Percentiles rank a stretch among this genome's conserved stretches.
Evolutionary conservation across 306 rosid genomes (phyloP).

Genomic region (Cicer pinnatifidum): DNA sequence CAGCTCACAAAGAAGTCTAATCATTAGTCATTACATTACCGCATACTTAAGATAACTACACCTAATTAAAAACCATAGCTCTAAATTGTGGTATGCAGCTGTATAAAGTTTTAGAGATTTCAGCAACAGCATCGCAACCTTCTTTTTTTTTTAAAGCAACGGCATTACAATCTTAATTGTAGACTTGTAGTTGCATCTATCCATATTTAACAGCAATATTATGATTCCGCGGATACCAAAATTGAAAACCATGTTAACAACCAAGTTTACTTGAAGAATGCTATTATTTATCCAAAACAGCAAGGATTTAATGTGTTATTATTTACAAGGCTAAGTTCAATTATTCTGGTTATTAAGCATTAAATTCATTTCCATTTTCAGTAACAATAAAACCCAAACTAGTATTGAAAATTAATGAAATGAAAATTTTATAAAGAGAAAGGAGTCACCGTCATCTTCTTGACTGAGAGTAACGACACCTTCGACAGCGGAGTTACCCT

Average conservation of each 20-base stretch:
- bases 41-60: neutral
- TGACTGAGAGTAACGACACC: conserved; percentile 77
- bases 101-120: no score
- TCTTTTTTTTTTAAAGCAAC: no score
- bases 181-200: no score
- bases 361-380: conserved; percentile 7
- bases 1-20: conserved; percentile 30
- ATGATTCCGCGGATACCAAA: no score
- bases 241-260: no score
- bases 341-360: neutral
- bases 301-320: neutral
- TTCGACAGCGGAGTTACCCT: conserved; percentile 73
- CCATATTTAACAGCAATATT: no score
- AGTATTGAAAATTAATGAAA: neutral
- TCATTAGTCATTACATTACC: conserved; percentile 2
- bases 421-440: neutral
- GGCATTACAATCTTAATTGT: no score
- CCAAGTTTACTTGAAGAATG: neutral
- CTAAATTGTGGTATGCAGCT: no score
- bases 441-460: conserved; percentile 55
- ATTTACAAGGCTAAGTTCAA: neutral
- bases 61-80: neutral
- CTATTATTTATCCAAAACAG: neutral
- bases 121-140: no score
- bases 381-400: neutral